These are phyloP conservation scores for Trichomonas vaginalis DNA, from an alignment of 208 protist genomes.

Conservation along the genomic window DNA sequence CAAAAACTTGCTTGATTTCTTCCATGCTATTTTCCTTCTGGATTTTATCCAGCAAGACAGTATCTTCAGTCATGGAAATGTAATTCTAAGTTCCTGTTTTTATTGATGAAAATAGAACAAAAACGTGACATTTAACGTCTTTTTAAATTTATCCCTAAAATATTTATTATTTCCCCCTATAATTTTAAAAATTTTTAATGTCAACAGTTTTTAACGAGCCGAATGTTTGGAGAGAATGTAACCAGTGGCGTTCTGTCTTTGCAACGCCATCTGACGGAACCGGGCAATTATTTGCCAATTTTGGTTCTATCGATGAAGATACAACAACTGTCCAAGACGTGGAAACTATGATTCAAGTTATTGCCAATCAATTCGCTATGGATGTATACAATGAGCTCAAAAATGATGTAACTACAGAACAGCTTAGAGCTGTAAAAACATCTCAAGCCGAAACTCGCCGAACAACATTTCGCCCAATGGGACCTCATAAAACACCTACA, in stretches of 20 bases:
- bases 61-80: no score
- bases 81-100: no score
- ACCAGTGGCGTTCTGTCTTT: neutral
- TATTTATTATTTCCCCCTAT: no score
- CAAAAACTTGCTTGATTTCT: neutral
- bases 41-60: no score
- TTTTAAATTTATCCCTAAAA: no score
- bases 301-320: neutral
- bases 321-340: neutral
- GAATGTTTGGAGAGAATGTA: neutral
- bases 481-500: neutral
- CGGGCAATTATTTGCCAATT: neutral
- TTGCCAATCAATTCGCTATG: constrained; percentile 5
- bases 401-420: neutral
- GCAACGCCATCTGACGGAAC: neutral
- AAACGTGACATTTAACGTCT: no score
- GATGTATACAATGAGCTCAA: neutral
- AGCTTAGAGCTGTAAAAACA: neutral
- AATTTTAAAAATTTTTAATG: neutral
- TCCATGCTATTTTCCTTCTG: no score
- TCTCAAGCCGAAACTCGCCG: neutral
- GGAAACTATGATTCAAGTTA: neutral
- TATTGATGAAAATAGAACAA: no score
- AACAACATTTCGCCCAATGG: neutral
- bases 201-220: constrained; percentile 6